Evolutionary conservation across 306 rosid genomes (phyloP).

Genomic region (Malus sylvestris): DNA sequence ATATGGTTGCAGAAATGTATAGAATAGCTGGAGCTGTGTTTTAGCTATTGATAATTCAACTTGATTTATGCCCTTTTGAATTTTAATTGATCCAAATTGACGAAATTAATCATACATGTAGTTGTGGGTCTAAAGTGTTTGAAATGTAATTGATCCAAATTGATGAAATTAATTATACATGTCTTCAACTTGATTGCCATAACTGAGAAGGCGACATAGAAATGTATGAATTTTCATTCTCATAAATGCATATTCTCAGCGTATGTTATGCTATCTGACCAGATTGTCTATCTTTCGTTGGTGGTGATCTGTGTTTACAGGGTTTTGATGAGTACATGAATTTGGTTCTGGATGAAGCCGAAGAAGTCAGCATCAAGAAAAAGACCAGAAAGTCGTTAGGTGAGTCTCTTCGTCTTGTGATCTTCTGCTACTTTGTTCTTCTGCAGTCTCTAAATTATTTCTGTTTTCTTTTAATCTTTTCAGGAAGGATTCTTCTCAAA

Average conservation of each 20-base stretch:
- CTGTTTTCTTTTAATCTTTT: background rate
- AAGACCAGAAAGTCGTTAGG: constrained; percentile 68
- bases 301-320: constrained; percentile 17
- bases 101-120: background rate
- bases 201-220: background rate
- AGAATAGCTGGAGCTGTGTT: background rate
- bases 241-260: background rate
- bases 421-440: background rate
- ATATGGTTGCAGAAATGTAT: background rate
- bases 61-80: background rate
- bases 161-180: background rate
- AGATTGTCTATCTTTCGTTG: background rate
- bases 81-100: background rate
- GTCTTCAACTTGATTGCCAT: background rate
- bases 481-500: constrained; percentile 84
- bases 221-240: background rate
- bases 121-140: background rate
- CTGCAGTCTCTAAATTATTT: constrained; percentile 15
- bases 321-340: constrained; percentile 77
- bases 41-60: background rate
- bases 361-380: constrained; percentile 75
- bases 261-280: background rate
- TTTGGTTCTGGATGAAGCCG: constrained; percentile 58
- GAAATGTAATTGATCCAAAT: background rate
- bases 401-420: background rate